A percentile compares a stretch with the other conserved stretches of the same genome.
These are phyloP conservation scores for Microsporum audouinii DNA, from an alignment of 2,329 filamentous ascomycete genomes.

Conservation along the genomic window DNA sequence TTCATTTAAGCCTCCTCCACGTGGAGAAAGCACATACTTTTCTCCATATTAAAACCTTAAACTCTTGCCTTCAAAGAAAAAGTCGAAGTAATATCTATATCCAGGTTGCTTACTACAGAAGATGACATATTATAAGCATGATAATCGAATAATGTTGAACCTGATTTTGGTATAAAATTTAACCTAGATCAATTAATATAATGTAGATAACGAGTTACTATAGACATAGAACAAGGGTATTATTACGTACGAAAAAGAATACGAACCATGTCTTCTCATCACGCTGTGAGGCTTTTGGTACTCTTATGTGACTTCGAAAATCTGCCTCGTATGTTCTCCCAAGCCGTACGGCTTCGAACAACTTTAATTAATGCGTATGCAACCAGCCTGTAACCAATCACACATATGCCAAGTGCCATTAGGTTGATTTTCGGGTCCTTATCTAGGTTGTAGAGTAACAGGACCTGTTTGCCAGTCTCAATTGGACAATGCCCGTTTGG, in stretches of 20 bases:
- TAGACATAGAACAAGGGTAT: no score
- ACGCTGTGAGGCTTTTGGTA: not conserved
- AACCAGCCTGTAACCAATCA: slow-evolving; percentile 54
- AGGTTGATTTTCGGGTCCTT: slow-evolving; percentile 51
- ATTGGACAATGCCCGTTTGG: slow-evolving; percentile 53
- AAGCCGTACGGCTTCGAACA: slow-evolving; percentile 10
- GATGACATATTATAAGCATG: no score
- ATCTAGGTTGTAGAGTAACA: slow-evolving; percentile 56
- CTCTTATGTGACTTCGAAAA: not conserved
- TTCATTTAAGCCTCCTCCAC: not conserved
- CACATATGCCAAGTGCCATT: slow-evolving; percentile 50
- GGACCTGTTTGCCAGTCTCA: slow-evolving; percentile 53
- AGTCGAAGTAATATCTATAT: not conserved
- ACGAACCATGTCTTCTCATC: not conserved
- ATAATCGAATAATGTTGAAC: no score
- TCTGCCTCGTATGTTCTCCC: slow-evolving; percentile 6
- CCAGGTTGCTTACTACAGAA: not conserved
- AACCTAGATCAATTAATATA: no score
- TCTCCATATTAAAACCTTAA: not conserved
- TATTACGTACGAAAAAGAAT: not conserved
- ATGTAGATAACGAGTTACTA: no score
- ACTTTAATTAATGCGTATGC: slow-evolving; percentile 28
- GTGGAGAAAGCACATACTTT: not conserved
- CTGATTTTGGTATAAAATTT: no score
- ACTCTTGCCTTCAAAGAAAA: not conserved